phyloP scores from a whole-genome alignment of 352 stramenopile species.

The Globisporangium iwayamae region DNA sequence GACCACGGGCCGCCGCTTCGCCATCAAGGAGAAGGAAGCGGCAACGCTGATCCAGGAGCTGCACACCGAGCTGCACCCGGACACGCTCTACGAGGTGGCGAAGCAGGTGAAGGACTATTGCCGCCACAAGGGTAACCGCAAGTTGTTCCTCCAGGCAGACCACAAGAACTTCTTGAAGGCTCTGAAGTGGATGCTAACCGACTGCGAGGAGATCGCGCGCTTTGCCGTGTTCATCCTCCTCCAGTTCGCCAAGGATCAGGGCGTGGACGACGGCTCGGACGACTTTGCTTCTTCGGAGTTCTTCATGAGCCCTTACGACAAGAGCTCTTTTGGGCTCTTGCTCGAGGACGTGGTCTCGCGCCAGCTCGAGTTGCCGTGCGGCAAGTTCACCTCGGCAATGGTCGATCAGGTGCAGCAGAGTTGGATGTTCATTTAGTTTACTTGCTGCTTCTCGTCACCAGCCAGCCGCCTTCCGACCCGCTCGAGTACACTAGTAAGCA shows the following conservation, averaged over 20 bases:
- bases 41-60: constrained; percentile 50
- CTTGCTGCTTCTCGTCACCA: not conserved
- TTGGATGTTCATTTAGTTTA: constrained; percentile 33
- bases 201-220: constrained; percentile 50
- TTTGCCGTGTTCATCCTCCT: constrained; percentile 66
- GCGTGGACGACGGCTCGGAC: constrained; percentile 5
- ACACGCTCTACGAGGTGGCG: constrained; percentile 61
- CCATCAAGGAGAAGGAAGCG: constrained; percentile 50
- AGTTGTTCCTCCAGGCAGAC: constrained; percentile 44
- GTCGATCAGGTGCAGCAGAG: constrained; percentile 55
- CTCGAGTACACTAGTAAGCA: constrained; percentile 2
- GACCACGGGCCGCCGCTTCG: constrained; percentile 44
- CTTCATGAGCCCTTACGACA: constrained; percentile 56
- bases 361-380: constrained; percentile 25
- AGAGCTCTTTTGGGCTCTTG: constrained; percentile 52
- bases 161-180: constrained; percentile 40
- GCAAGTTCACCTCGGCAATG: constrained; percentile 50
- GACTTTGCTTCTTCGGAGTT: constrained; percentile 24
- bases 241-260: constrained; percentile 52
- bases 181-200: constrained; percentile 63
- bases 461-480: no score
- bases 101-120: constrained; percentile 70
- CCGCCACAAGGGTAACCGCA: constrained; percentile 67
- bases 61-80: constrained; percentile 49
- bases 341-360: constrained; percentile 33